A percentile compares a stretch with the other conserved stretches of the same genome.
These are phyloP conservation scores for Plasmopara viticola DNA, from an alignment of 352 stramenopile genomes.

Conservation along the genomic window DNA sequence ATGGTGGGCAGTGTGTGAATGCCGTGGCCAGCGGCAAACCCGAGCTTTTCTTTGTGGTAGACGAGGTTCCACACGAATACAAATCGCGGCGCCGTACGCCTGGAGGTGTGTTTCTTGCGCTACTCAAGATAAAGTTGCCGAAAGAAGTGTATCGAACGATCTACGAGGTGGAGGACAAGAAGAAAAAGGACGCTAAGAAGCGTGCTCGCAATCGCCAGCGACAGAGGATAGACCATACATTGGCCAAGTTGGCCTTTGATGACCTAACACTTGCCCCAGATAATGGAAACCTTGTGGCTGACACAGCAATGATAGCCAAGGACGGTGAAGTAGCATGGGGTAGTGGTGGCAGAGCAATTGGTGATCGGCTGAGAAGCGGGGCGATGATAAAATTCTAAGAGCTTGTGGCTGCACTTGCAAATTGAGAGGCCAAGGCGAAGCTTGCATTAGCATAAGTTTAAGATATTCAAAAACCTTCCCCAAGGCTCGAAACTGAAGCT, in stretches of 20 bases:
- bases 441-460: not conserved
- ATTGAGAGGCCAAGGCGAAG: too few species aligned
- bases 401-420: too few species aligned
- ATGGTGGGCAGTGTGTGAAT: constrained; percentile 51
- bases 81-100: constrained; percentile 58
- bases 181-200: constrained; percentile 76
- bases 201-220: constrained; percentile 33
- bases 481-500: too few species aligned
- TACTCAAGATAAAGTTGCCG: constrained; percentile 55
- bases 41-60: constrained; percentile 40
- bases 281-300: not conserved
- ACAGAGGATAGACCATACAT: constrained; percentile 56
- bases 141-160: constrained; percentile 69
- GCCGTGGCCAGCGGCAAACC: constrained; percentile 39
- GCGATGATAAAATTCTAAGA: not conserved
- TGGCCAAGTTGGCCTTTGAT: constrained; percentile 51
- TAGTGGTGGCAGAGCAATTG: constrained; percentile 31
- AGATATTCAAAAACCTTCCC: not conserved
- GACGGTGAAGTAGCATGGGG: constrained; percentile 12
- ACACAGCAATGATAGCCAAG: constrained; percentile 10
- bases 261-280: constrained; percentile 32
- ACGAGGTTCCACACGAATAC: constrained; percentile 30
- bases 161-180: constrained; percentile 62
- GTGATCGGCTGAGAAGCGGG: constrained; percentile 9
- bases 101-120: constrained; percentile 59